phyloP scores from a whole-genome alignment of 129 eudicot genomes.

The Helichrysum umbraculigerum region DNA sequence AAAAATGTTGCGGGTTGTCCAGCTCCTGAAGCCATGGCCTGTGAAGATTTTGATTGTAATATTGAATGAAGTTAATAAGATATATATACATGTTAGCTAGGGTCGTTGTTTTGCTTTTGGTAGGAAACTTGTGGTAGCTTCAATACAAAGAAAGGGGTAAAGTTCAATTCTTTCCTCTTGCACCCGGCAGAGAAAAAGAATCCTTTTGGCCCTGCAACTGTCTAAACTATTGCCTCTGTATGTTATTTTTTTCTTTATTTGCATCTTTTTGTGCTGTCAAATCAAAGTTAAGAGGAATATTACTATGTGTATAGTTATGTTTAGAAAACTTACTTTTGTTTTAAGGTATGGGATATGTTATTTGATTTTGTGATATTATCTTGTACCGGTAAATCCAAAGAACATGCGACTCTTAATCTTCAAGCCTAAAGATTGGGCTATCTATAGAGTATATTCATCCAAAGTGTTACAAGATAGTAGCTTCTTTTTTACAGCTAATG shows the following conservation, averaged over 20 bases:
- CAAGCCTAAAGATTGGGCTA: too few relatives aligned
- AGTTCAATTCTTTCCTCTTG: conserved; percentile 51
- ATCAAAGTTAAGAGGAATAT: too few relatives aligned
- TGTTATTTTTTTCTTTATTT: neutral
- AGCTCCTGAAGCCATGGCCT: conserved; percentile 71
- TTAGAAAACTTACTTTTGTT: too few relatives aligned
- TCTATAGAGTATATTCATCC: too few relatives aligned
- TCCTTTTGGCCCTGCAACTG: conserved; percentile 27
- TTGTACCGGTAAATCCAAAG: too few relatives aligned
- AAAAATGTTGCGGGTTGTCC: conserved; percentile 63
- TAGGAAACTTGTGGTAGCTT: conserved; percentile 28
- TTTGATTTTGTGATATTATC: too few relatives aligned
- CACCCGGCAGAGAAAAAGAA: conserved; percentile 53
- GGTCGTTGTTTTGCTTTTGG: conserved; percentile 22
- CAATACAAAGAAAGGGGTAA: conserved; percentile 35
- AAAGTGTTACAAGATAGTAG: too few relatives aligned
- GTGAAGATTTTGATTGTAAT: conserved; percentile 5
- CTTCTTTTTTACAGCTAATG: too few relatives aligned
- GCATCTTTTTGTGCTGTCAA: neutral
- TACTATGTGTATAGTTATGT: too few relatives aligned
- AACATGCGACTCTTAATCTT: too few relatives aligned
- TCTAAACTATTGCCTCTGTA: neutral
- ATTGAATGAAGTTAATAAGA: conserved; percentile 4
- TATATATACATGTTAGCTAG: conserved; percentile 23
- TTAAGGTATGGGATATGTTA: too few relatives aligned